Evolutionary conservation across 1,284 basidiomycete genomes (phyloP).

Genomic region (Heterobasidion parviporum): DNA sequence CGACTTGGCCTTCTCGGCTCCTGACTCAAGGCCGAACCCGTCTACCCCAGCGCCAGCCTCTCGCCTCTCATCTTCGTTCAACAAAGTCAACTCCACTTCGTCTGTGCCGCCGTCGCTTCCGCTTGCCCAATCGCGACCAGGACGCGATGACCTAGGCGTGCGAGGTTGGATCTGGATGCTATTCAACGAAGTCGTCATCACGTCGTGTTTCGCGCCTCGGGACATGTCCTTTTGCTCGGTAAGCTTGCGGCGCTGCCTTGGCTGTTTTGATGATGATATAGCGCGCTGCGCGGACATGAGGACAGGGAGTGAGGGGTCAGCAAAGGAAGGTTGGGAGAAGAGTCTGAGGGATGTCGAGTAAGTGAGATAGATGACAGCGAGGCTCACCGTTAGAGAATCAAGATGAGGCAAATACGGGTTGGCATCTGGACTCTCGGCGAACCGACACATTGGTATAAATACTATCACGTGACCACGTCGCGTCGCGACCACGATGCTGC

Average conservation of each 20-base stretch:
- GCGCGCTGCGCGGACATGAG: neutral
- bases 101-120: constrained; percentile 14
- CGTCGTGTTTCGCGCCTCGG: constrained; percentile 3
- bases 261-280: neutral
- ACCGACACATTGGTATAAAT: neutral
- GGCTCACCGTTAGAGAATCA: neutral
- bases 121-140: constrained; percentile 21
- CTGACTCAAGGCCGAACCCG: constrained; percentile 16
- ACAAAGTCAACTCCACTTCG: constrained; percentile 56
- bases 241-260: neutral
- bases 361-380: neutral
- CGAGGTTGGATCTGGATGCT: constrained; percentile 60
- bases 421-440: neutral
- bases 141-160: constrained; percentile 38
- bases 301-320: neutral
- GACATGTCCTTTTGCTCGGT: neutral
- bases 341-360: neutral
- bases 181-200: constrained; percentile 44
- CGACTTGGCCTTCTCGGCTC: constrained; percentile 26
- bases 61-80: constrained; percentile 49
- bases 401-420: neutral
- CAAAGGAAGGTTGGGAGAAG: neutral
- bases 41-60: constrained; percentile 33
- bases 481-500: neutral
- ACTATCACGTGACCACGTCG: neutral